A percentile compares a stretch with the other conserved stretches of the same genome.
These are phyloP conservation scores for Gyrodon tennesseensis DNA, from an alignment of 1,284 basidiomycete species.

Conservation along the genomic window DNA sequence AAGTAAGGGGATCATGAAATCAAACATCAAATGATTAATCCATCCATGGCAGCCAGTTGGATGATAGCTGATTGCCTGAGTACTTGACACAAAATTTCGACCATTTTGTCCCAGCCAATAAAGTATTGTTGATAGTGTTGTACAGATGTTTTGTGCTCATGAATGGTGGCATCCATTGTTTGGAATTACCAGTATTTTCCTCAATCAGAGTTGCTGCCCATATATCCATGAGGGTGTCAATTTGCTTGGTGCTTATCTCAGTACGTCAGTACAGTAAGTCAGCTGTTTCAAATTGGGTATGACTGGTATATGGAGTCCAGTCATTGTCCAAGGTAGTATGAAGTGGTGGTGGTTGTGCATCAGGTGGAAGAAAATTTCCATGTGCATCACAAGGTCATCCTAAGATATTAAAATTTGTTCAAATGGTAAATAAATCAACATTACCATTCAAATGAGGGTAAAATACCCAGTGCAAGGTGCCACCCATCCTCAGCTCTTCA, in stretches of 20 bases:
- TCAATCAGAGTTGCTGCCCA: constrained; percentile 32
- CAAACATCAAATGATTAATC: too few species aligned
- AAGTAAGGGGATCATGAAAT: too few species aligned
- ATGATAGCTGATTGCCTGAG: constrained; percentile 13
- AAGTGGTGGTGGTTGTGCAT: too few species aligned
- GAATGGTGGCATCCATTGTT: constrained; percentile 31
- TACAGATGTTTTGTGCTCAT: constrained; percentile 36
- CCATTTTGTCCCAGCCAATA: constrained; percentile 41
- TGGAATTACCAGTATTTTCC: background rate
- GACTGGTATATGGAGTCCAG: background rate
- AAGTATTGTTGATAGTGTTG: constrained; percentile 38
- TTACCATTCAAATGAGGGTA: background rate
- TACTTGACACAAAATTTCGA: constrained; percentile 34
- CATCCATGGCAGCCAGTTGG: too few species aligned
- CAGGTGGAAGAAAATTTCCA: background rate
- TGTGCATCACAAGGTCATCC: background rate
- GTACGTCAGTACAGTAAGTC: background rate
- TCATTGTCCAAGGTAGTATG: background rate
- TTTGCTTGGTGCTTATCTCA: constrained; percentile 20
- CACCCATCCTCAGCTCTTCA: background rate
- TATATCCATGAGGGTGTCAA: constrained; percentile 38
- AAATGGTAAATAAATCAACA: background rate
- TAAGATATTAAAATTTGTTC: background rate
- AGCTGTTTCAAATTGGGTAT: background rate
- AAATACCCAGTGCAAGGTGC: background rate